These are phyloP conservation scores for Rhododendron ovatum DNA, from an alignment of 148 eudicot species.

Conservation along the genomic window DNA sequence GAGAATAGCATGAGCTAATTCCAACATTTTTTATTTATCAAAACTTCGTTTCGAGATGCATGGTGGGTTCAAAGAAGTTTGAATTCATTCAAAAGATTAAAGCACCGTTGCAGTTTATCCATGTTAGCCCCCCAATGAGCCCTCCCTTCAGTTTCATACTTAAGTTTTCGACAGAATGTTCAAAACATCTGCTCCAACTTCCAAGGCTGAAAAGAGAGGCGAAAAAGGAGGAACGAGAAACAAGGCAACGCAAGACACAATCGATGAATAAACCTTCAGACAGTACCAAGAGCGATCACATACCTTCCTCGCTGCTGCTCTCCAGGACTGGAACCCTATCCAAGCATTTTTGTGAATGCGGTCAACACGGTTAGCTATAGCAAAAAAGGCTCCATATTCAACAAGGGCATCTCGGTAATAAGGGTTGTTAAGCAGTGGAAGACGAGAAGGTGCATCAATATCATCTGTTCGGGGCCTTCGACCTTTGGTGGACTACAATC, in stretches of 20 bases:
- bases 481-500: conserved; percentile 62
- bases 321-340: conserved; percentile 98
- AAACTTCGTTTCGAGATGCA: not conserved
- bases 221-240: not conserved
- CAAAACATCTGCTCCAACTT: not conserved
- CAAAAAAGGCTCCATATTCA: conserved; percentile 83
- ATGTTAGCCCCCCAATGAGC: not conserved
- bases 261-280: not conserved
- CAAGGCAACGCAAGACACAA: not conserved
- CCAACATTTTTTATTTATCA: not conserved
- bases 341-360: conserved; percentile 88
- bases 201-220: not conserved
- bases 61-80: not conserved
- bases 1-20: not conserved
- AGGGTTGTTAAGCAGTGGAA: conserved; percentile 57
- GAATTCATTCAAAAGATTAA: not conserved
- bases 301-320: conserved; percentile 77
- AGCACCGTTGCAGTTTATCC: not conserved
- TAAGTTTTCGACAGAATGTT: not conserved
- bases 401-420: conserved; percentile 77
- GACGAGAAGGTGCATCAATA: conserved; percentile 86
- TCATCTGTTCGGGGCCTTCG: conserved; percentile 77
- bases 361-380: conserved; percentile 75
- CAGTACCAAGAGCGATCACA: not conserved
- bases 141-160: not conserved